These are phyloP conservation scores for Trichaptum fuscoviolaceum DNA, from an alignment of 768 basidiomycete species.

Conservation along the genomic window DNA sequence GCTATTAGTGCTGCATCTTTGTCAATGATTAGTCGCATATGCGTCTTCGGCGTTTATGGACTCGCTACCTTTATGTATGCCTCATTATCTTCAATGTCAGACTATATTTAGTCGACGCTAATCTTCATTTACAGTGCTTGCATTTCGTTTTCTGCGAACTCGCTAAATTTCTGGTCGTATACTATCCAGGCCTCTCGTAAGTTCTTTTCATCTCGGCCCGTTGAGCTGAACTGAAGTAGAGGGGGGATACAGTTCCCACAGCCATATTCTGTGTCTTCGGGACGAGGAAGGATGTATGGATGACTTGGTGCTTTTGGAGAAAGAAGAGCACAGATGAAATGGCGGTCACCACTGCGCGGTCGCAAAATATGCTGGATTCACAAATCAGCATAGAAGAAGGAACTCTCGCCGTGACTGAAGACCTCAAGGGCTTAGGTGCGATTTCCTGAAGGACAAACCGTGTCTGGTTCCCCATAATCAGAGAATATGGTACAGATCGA, in stretches of 20 bases:
- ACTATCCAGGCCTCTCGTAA: background rate
- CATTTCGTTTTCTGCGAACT: background rate
- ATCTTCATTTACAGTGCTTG: background rate
- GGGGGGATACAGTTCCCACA: background rate
- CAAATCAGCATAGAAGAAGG: background rate
- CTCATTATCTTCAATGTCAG: background rate
- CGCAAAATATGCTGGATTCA: background rate
- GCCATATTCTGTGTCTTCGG: constrained; percentile 1
- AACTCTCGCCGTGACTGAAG: background rate
- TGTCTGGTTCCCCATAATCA: too few relatives aligned
- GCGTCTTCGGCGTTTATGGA: background rate
- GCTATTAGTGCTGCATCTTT: background rate
- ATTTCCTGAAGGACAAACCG: too few relatives aligned
- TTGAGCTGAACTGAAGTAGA: background rate
- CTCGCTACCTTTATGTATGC: background rate
- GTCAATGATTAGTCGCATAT: background rate
- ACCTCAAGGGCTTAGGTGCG: too few relatives aligned
- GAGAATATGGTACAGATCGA: too few relatives aligned
- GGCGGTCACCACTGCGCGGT: background rate
- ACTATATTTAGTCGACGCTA: background rate
- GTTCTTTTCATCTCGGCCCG: background rate
- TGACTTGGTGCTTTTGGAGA: background rate
- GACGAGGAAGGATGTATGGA: constrained; percentile 2
- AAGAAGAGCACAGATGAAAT: background rate
- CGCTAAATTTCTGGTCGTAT: background rate